These are phyloP conservation scores for Amanita jacksonii DNA, from an alignment of 768 basidiomycete genomes.

Conservation along the genomic window DNA sequence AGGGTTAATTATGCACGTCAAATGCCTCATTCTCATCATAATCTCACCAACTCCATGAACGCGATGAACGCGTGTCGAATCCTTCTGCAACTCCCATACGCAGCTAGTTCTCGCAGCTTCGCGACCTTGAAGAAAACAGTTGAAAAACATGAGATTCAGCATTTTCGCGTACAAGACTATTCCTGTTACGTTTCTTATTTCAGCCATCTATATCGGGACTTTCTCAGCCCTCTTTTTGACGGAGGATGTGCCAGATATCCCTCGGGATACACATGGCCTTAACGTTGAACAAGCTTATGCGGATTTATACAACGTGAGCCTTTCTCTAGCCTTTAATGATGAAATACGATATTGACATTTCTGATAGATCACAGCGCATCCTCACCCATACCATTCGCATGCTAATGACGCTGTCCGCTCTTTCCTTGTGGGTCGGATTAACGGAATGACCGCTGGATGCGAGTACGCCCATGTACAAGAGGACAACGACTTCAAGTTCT, in stretches of 20 bases:
- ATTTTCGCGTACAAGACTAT: conserved; percentile 15
- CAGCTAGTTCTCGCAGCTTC: too few species aligned
- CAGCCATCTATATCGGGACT: conserved; percentile 38
- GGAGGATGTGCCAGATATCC: conserved; percentile 37
- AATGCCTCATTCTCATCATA: conserved; percentile 2
- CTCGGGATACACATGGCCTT: conserved; percentile 33
- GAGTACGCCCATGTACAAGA: conserved; percentile 41
- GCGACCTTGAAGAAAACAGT: too few species aligned
- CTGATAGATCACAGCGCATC: conserved; percentile 48
- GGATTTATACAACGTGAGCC: conserved; percentile 47
- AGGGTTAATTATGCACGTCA: too few species aligned
- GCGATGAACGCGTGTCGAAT: neutral
- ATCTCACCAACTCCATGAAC: neutral
- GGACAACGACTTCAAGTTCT: conserved; percentile 26
- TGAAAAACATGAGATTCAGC: neutral
- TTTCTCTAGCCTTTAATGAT: neutral
- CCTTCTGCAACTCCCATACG: too few species aligned
- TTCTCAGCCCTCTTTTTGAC: conserved; percentile 38
- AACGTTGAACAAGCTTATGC: conserved; percentile 44
- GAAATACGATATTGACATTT: conserved; percentile 12
- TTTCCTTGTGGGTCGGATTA: conserved; percentile 33
- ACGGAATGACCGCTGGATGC: conserved; percentile 31
- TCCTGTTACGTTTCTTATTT: conserved; percentile 27
- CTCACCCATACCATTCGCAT: conserved; percentile 74
- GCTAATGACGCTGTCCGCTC: conserved; percentile 65